Evolutionary conservation across 148 eudicot species (phyloP).

Genomic region (Oxyria digyna): DNA sequence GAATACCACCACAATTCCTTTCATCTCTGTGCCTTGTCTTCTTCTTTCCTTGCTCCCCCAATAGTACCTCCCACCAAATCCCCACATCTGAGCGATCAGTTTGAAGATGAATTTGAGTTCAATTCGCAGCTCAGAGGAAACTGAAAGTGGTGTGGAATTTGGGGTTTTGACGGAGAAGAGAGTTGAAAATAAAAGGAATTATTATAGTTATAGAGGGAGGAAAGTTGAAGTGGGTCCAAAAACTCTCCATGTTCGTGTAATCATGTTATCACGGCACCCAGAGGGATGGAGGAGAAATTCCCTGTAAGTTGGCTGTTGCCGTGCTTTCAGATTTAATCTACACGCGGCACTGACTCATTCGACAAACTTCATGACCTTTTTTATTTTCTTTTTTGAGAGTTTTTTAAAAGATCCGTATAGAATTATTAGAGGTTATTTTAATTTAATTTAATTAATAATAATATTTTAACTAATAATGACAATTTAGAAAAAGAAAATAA

Average conservation of each 20-base stretch:
- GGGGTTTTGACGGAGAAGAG: background rate
- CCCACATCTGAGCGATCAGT: slow-evolving; percentile 49
- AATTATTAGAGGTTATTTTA: too few species aligned
- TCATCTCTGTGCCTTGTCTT: slow-evolving; percentile 14
- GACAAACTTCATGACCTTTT: too few species aligned
- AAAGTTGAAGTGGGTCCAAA: background rate
- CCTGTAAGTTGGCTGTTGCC: background rate
- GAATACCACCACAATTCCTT: slow-evolving; percentile 72
- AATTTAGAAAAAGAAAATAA: too few species aligned
- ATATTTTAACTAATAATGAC: too few species aligned
- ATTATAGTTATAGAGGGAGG: background rate
- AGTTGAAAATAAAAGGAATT: background rate
- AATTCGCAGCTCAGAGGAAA: background rate
- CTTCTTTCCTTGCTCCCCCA: slow-evolving; percentile 50
- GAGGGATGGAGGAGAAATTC: background rate
- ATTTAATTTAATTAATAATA: too few species aligned
- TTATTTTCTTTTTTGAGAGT: too few species aligned
- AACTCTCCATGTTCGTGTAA: background rate
- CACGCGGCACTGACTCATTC: background rate
- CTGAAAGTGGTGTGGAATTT: background rate
- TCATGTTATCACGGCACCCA: too few species aligned
- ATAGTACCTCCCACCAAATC: slow-evolving; percentile 73
- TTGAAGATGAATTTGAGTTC: background rate
- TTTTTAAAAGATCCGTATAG: too few species aligned
- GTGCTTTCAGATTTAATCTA: background rate